phyloP scores from a whole-genome alignment of 2,329 filamentous ascomycete species.

The Alternaria panax region DNA sequence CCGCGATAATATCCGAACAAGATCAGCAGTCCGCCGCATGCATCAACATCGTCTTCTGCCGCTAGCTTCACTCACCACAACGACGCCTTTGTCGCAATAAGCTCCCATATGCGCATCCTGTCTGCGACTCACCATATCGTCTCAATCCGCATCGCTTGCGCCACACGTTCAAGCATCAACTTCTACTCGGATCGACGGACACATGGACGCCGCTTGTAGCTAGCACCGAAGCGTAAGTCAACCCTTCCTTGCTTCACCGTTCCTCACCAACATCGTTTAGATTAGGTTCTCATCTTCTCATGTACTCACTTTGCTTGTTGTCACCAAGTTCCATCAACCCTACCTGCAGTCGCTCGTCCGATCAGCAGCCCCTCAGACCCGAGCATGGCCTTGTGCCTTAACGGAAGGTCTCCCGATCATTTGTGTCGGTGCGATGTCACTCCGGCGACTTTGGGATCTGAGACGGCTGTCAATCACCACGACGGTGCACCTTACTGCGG shows the following conservation, averaged over 20 bases:
- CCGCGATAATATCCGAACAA: neutral
- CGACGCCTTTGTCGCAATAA: no score
- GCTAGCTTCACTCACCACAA: neutral
- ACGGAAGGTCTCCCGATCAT: slow-evolving; percentile 18
- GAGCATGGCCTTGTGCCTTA: slow-evolving; percentile 19
- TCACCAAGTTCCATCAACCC: slow-evolving; percentile 19
- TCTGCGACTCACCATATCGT: neutral
- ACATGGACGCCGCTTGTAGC: neutral
- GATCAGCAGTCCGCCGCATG: no score
- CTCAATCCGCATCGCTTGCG: neutral
- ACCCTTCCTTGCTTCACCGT: neutral
- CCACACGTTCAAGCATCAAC: neutral
- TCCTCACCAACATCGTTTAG: slow-evolving; percentile 1
- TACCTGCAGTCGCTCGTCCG: slow-evolving; percentile 17
- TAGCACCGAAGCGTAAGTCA: slow-evolving; percentile 5
- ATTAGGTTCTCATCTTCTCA: slow-evolving; percentile 3
- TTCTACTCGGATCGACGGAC: neutral
- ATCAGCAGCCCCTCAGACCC: slow-evolving; percentile 10
- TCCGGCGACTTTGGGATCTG: slow-evolving; percentile 16
- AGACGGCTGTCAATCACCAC: slow-evolving; percentile 3
- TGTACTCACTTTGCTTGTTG: neutral
- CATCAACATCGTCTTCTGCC: neutral
- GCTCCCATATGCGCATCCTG: neutral
- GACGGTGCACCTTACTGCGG: slow-evolving; percentile 12
- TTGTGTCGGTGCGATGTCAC: slow-evolving; percentile 18